phyloP scores from a whole-genome alignment of 2,329 filamentous ascomycete genomes.

The Scleromitrula shiraiana region DNA sequence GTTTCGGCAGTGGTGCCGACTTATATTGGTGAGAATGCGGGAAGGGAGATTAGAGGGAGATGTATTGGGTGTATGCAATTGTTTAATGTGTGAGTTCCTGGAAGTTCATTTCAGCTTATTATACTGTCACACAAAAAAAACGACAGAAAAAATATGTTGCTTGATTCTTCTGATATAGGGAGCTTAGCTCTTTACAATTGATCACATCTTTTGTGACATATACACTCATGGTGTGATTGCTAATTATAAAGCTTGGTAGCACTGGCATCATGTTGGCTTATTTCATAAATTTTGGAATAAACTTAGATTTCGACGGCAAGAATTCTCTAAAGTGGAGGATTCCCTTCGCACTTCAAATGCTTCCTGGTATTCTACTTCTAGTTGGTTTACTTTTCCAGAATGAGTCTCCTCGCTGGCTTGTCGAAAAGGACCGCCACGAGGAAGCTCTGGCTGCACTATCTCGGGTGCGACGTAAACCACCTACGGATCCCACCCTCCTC shows the following conservation, averaged over 20 bases:
- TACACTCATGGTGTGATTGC: no score
- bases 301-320: neutral
- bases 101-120: no score
- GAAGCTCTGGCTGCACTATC: slow-evolving; percentile 48
- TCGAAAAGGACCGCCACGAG: slow-evolving; percentile 58
- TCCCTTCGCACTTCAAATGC: slow-evolving; percentile 54
- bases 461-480: slow-evolving; percentile 40
- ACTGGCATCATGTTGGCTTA: slow-evolving; percentile 12
- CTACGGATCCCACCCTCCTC: slow-evolving; percentile 42
- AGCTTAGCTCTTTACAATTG: no score
- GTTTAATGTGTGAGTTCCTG: slow-evolving; percentile 13
- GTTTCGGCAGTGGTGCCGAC: slow-evolving; percentile 13
- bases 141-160: no score
- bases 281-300: slow-evolving; percentile 10
- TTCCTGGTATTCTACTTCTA: slow-evolving; percentile 55
- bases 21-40: slow-evolving; percentile 13
- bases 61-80: slow-evolving; percentile 14
- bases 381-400: slow-evolving; percentile 51
- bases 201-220: no score
- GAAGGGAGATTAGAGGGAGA: slow-evolving; percentile 11
- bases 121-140: no score
- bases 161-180: no score
- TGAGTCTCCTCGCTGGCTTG: slow-evolving; percentile 56
- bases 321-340: slow-evolving; percentile 36
- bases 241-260: neutral